A percentile compares a stretch with the other conserved stretches of the same genome.
Evolutionary conservation across 2,329 filamentous ascomycete species (phyloP).

Genomic region (Fusarium siculi): DNA sequence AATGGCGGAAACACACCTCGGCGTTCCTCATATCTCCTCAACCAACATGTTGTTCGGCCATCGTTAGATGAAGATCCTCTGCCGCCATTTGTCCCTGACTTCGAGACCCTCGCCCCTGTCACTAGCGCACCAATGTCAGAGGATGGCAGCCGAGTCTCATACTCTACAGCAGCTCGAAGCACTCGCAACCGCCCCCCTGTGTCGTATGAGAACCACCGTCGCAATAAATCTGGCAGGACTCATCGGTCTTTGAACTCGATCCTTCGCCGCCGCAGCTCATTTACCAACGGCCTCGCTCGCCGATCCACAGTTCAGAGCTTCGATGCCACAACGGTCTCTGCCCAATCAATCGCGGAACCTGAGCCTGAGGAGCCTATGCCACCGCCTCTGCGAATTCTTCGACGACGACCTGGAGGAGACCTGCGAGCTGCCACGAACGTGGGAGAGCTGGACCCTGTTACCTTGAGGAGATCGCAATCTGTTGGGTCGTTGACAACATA

Average conservation of each 20-base stretch:
- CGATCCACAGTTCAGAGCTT: conserved; percentile 68
- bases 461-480: conserved; percentile 65
- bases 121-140: conserved; percentile 45
- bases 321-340: conserved; percentile 65
- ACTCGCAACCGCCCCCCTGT: conserved; percentile 44
- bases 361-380: conserved; percentile 54
- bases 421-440: conserved; percentile 75
- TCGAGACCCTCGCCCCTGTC: conserved; percentile 52
- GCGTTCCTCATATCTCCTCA: conserved; percentile 66
- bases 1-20: conserved; percentile 57
- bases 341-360: conserved; percentile 59
- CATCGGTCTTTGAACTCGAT: conserved; percentile 61
- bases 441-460: conserved; percentile 65
- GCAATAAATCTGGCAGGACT: conserved; percentile 61
- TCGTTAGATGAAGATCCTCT: conserved; percentile 54
- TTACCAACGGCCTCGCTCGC: conserved; percentile 64
- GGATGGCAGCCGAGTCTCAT: conserved; percentile 48
- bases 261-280: conserved; percentile 69
- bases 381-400: conserved; percentile 70
- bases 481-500: conserved; percentile 69
- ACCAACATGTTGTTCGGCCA: conserved; percentile 55
- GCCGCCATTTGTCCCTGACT: conserved; percentile 60
- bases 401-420: conserved; percentile 80
- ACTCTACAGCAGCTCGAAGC: conserved; percentile 42
- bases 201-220: conserved; percentile 52